Evolutionary conservation across 129 eudicot species (phyloP).

Genomic region (Centrapalus pauciflorus): DNA sequence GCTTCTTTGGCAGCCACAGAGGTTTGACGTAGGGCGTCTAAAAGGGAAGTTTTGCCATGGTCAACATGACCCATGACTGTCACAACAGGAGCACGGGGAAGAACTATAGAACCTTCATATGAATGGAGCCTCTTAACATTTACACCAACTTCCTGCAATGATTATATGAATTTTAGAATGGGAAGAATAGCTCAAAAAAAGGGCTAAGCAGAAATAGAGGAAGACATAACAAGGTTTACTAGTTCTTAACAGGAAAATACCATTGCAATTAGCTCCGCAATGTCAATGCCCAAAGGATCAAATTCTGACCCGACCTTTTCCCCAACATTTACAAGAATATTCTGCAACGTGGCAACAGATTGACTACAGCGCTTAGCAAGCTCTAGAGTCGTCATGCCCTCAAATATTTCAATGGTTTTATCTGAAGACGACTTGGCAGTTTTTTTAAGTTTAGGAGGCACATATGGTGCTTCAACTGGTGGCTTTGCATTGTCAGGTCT

Average conservation of each 20-base stretch:
- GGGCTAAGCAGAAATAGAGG: not conserved
- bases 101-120: slow-evolving; percentile 35
- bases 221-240: too few species aligned
- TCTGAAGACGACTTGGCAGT: slow-evolving; percentile 35
- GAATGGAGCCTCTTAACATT: slow-evolving; percentile 47
- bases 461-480: slow-evolving; percentile 61
- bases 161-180: too few species aligned
- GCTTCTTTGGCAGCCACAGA: slow-evolving; percentile 71
- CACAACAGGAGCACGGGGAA: slow-evolving; percentile 66
- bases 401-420: slow-evolving; percentile 60
- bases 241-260: too few species aligned
- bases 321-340: slow-evolving; percentile 51
- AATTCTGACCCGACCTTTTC: slow-evolving; percentile 63
- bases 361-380: slow-evolving; percentile 64
- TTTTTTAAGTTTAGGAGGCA: slow-evolving; percentile 43
- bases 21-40: slow-evolving; percentile 70
- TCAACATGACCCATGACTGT: slow-evolving; percentile 89
- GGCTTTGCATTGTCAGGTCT: slow-evolving; percentile 31
- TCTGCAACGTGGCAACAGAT: slow-evolving; percentile 38
- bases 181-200: not conserved
- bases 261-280: slow-evolving; percentile 76
- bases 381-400: slow-evolving; percentile 66
- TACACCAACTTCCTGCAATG: slow-evolving; percentile 60
- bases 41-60: slow-evolving; percentile 78
- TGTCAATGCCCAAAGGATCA: slow-evolving; percentile 58